Percentiles rank a stretch among this genome's conserved stretches.
Conservation (phyloP, 208 protist species). For the Porcisia hertigi region DNA sequence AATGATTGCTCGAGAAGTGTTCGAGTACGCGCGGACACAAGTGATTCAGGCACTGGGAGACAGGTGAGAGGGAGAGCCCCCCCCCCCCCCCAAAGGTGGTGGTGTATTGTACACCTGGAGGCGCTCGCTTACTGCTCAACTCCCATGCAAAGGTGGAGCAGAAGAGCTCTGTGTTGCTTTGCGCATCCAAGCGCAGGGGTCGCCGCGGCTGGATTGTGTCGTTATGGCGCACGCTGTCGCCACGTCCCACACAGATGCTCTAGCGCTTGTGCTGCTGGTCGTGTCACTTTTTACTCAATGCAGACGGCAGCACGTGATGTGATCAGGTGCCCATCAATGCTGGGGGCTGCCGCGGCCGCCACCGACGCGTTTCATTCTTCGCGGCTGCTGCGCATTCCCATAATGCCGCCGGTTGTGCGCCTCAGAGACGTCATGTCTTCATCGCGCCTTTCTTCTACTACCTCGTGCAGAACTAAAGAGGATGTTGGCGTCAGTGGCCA, state of each 20-base stretch:
- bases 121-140: neutral
- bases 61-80: neutral
- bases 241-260: neutral
- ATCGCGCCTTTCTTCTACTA: neutral
- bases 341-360: neutral
- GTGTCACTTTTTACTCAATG: neutral
- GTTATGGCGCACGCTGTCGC: neutral
- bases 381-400: constrained; percentile 1
- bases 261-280: neutral
- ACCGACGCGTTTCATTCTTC: neutral
- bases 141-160: neutral
- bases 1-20: neutral
- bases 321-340: neutral
- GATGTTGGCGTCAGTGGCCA: neutral
- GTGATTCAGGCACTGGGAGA: neutral
- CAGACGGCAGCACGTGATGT: neutral
- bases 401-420: constrained; percentile 4
- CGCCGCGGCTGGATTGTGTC: neutral
- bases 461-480: neutral
- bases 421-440: neutral
- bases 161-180: neutral
- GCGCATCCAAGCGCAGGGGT: neutral
- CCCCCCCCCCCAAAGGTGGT: neutral
- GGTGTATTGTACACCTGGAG: neutral
- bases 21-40: neutral